Conservation (phyloP, 352 stramenopile species). For the Globisporangium alternatum region DNA sequence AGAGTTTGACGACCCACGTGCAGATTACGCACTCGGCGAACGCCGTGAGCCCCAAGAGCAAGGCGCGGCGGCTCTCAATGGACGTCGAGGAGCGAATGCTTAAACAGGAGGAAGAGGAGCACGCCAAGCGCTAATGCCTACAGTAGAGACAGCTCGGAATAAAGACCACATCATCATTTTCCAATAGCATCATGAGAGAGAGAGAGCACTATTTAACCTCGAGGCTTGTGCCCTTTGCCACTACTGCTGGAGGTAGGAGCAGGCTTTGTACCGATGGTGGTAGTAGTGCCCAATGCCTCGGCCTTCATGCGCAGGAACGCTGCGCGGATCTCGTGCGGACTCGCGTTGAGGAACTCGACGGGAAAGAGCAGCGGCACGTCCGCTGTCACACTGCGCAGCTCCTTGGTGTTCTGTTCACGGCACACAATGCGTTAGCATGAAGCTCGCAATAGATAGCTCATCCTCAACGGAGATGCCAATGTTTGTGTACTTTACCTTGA, state of each 20-base stretch:
- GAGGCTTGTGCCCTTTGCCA: neutral
- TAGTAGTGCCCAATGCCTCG: conserved; percentile 32
- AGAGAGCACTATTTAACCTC: neutral
- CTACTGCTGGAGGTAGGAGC: conserved; percentile 7
- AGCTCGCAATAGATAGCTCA: neutral
- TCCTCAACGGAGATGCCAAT: neutral
- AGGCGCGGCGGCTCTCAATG: conserved; percentile 26
- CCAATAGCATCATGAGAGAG: neutral
- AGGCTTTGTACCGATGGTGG: neutral
- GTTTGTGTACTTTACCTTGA: conserved; percentile 50
- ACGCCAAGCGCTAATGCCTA: neutral
- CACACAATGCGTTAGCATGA: neutral
- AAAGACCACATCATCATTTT: neutral
- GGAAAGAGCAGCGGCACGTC: conserved; percentile 77
- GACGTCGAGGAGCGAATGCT: conserved; percentile 17
- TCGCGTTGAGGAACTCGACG: conserved; percentile 72
- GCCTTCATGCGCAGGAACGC: conserved; percentile 60
- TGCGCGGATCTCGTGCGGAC: conserved; percentile 49
- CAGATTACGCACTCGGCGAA: conserved; percentile 49
- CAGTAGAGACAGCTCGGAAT: neutral
- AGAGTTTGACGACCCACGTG: conserved; percentile 60
- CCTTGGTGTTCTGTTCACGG: conserved; percentile 60
- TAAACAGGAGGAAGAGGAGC: conserved; percentile 9
- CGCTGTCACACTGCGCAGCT: conserved; percentile 81
- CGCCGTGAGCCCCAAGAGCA: conserved; percentile 20